Conservation (phyloP, 768 basidiomycete genomes). For the Mrakia hoshinonis region DNA sequence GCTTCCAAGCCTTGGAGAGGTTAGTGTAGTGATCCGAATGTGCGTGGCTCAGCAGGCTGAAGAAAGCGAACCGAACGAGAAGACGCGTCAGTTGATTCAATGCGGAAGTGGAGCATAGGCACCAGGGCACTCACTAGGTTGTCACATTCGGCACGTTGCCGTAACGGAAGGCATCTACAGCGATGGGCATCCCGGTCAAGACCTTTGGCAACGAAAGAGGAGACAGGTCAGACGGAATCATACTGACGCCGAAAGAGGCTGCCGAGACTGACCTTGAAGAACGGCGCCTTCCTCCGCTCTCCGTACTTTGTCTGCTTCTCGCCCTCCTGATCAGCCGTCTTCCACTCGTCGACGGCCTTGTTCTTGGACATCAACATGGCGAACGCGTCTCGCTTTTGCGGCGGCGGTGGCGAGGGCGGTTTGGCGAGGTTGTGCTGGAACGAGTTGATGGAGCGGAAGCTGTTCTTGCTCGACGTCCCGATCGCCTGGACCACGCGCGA, state of each 20-base stretch:
- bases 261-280: constrained; percentile 70
- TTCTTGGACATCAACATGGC: constrained; percentile 83
- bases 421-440: constrained; percentile 32
- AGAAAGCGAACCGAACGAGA: not conserved
- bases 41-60: constrained; percentile 43
- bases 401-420: constrained; percentile 25
- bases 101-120: not conserved
- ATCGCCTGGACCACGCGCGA: constrained; percentile 34
- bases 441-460: constrained; percentile 30
- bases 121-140: constrained; percentile 60
- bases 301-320: constrained; percentile 35
- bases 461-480: constrained; percentile 32
- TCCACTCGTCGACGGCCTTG: constrained; percentile 66
- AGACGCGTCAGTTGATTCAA: not conserved
- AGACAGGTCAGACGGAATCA: too few relatives aligned
- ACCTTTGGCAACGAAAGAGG: constrained; percentile 35
- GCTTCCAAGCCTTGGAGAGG: constrained; percentile 75
- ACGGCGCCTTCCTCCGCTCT: constrained; percentile 69
- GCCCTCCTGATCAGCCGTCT: constrained; percentile 48
- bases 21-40: constrained; percentile 97
- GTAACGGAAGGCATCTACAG: constrained; percentile 94
- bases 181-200: constrained; percentile 91
- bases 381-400: constrained; percentile 49
- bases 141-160: constrained; percentile 80
- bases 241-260: too few relatives aligned